A percentile compares a stretch with the other conserved stretches of the same genome.
These are phyloP conservation scores for Claviceps sp. DNA, from an alignment of 2,329 filamentous ascomycete species.

Conservation along the genomic window DNA sequence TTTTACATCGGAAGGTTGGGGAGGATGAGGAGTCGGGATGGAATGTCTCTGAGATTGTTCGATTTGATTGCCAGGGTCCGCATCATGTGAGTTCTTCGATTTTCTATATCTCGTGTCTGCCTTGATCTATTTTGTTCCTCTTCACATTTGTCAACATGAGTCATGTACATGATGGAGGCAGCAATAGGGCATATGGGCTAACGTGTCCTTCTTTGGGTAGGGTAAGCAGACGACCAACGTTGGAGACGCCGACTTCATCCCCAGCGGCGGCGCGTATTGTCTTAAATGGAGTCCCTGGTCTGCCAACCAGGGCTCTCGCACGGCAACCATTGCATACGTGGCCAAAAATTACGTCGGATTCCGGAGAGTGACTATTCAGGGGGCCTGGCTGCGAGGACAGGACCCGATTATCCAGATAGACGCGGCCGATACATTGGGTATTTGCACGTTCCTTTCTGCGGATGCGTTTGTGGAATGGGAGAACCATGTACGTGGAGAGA, in stretches of 20 bases:
- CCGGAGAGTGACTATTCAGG: constrained; percentile 30
- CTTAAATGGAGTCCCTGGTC: constrained; percentile 44
- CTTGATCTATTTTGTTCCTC: background rate
- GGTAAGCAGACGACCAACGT: constrained; percentile 14
- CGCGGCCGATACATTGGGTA: constrained; percentile 28
- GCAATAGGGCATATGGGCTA: no score
- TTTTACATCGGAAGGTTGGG: constrained; percentile 14
- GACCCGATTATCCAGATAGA: constrained; percentile 26
- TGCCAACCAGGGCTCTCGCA: constrained; percentile 18
- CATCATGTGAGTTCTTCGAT: constrained; percentile 18
- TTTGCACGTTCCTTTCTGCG: constrained; percentile 35
- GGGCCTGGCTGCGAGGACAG: constrained; percentile 20
- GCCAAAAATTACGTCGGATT: constrained; percentile 42
- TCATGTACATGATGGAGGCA: no score
- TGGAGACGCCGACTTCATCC: constrained; percentile 34
- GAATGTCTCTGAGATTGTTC: constrained; percentile 35
- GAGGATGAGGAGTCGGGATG: constrained; percentile 25
- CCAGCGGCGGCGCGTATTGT: constrained; percentile 34
- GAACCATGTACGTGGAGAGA: constrained; percentile 25
- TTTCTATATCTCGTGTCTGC: background rate
- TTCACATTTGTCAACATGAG: background rate
- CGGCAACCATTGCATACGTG: constrained; percentile 36
- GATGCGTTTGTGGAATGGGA: constrained; percentile 46
- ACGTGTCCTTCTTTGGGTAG: background rate
- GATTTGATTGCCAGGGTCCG: constrained; percentile 34